Conservation (phyloP, 2,329 filamentous ascomycete species). For the Dactylellina parvicollis region DNA sequence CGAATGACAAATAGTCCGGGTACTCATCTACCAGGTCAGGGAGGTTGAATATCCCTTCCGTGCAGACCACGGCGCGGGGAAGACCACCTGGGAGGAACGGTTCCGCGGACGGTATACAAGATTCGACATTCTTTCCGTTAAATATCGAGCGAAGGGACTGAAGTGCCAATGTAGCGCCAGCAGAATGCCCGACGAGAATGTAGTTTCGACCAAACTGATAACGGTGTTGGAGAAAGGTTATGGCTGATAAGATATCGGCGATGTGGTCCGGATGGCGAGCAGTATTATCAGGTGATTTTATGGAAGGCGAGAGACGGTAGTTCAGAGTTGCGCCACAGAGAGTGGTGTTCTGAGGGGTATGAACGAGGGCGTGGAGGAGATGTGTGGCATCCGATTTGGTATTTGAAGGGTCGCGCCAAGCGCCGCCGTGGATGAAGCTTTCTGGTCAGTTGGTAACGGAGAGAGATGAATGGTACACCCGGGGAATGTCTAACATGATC, state of each 20-base stretch:
- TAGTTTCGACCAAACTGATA: slow-evolving; percentile 65
- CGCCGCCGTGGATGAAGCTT: slow-evolving; percentile 71
- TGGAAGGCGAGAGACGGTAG: slow-evolving; percentile 69
- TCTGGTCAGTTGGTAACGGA: slow-evolving; percentile 42
- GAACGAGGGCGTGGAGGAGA: slow-evolving; percentile 60
- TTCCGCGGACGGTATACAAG: slow-evolving; percentile 40
- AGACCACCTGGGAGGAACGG: slow-evolving; percentile 59
- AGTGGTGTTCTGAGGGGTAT: slow-evolving; percentile 55
- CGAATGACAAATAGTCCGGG: slow-evolving; percentile 68
- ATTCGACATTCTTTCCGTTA: slow-evolving; percentile 44
- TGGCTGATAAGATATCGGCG: slow-evolving; percentile 67
- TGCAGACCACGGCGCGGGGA: slow-evolving; percentile 69
- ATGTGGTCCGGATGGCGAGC: slow-evolving; percentile 72
- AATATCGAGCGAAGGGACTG: slow-evolving; percentile 67
- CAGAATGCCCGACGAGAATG: slow-evolving; percentile 71
- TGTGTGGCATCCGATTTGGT: slow-evolving; percentile 64
- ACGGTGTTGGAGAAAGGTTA: slow-evolving; percentile 65
- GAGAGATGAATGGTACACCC: neutral
- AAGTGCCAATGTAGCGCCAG: slow-evolving; percentile 71
- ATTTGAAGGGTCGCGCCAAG: slow-evolving; percentile 70
- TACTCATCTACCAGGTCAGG: slow-evolving; percentile 66
- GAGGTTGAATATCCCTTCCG: slow-evolving; percentile 75
- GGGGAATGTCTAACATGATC: slow-evolving; percentile 50
- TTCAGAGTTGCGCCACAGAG: slow-evolving; percentile 73
- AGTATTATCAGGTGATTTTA: slow-evolving; percentile 59